Conservation (phyloP, 768 basidiomycete species). For the Trametes maxima region DNA sequence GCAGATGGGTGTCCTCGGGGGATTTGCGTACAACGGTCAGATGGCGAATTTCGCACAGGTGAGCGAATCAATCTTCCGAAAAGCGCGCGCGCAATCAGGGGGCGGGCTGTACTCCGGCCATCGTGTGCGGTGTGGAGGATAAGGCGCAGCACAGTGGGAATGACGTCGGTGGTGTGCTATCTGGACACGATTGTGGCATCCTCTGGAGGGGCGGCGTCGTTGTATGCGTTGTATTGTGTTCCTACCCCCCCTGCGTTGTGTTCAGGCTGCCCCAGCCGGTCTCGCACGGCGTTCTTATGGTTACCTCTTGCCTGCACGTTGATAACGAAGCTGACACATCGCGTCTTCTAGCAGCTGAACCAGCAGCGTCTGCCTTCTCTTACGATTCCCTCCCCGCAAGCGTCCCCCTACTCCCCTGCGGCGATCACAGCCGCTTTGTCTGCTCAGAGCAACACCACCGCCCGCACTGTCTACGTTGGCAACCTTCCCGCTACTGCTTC, state of each 20-base stretch:
- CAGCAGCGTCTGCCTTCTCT: conserved; percentile 68
- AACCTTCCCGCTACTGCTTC: conserved; percentile 94
- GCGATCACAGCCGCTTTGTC: conserved; percentile 74
- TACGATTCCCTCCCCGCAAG: conserved; percentile 70
- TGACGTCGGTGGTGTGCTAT: too few relatives aligned
- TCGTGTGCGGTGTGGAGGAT: too few relatives aligned
- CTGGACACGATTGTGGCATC: too few relatives aligned
- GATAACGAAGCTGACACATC: neutral
- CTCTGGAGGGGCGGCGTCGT: too few relatives aligned
- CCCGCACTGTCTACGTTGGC: conserved; percentile 95
- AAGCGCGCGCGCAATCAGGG: conserved; percentile 16
- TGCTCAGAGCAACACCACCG: conserved; percentile 57
- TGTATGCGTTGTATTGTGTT: too few relatives aligned
- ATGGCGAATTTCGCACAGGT: conserved; percentile 73
- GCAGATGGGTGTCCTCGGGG: conserved; percentile 68
- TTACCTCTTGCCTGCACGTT: too few relatives aligned
- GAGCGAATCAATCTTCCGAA: conserved; percentile 23
- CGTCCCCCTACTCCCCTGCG: conserved; percentile 76
- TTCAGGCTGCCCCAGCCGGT: too few relatives aligned
- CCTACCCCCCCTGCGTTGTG: too few relatives aligned
- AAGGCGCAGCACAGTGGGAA: too few relatives aligned
- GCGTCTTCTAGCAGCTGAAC: conserved; percentile 41
- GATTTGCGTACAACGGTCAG: conserved; percentile 72
- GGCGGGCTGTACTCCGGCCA: neutral
- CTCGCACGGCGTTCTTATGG: too few relatives aligned